Evolutionary conservation across 257 asterid genomes (phyloP).

Genomic region (Coffea eugenioides): DNA sequence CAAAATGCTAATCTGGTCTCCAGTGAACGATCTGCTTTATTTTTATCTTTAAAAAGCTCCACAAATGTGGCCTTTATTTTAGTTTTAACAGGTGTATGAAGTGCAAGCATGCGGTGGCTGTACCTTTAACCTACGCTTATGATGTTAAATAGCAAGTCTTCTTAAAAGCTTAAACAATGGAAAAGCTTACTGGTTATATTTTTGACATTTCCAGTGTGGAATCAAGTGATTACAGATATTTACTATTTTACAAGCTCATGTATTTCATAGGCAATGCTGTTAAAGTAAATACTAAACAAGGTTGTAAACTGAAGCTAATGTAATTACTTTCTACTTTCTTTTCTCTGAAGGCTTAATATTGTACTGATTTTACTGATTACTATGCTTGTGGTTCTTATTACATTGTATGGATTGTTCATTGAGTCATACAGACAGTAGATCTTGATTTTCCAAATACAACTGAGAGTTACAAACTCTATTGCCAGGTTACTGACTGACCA

Average conservation of each 20-base stretch:
- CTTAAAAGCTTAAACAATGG: too few species aligned
- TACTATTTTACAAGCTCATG: not conserved
- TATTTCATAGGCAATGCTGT: not conserved
- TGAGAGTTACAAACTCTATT: too few species aligned
- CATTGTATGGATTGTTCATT: not conserved
- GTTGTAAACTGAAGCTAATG: not conserved
- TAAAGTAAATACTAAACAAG: not conserved
- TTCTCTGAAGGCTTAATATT: not conserved
- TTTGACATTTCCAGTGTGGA: not conserved
- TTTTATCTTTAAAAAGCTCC: not conserved
- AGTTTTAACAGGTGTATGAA: too few species aligned
- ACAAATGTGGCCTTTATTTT: too few species aligned
- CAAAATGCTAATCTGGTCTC: not conserved
- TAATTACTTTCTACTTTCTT: not conserved
- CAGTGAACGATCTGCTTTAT: not conserved
- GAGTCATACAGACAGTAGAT: conserved; percentile 51
- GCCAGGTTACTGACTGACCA: too few species aligned
- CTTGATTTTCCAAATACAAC: too few species aligned
- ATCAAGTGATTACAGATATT: not conserved
- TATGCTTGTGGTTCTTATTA: not conserved
- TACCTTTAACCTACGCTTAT: not conserved
- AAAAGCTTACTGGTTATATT: too few species aligned
- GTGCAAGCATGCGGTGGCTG: not conserved
- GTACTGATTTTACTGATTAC: not conserved
- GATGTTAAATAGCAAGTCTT: not conserved